Conservation (phyloP, 1,284 basidiomycete species). For the Leccinum pachyderme region DNA sequence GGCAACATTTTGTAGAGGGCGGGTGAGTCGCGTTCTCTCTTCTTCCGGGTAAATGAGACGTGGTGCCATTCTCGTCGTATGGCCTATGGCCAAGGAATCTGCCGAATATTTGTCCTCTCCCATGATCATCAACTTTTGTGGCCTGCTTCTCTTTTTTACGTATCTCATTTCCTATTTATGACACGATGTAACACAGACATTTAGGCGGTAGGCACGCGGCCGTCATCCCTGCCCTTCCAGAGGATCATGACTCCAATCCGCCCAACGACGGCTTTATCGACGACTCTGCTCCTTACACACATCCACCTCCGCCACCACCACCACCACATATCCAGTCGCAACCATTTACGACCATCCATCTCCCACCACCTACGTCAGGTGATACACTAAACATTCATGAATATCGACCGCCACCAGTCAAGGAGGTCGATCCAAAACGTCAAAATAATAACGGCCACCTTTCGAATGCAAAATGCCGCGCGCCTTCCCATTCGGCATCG, state of each 20-base stretch:
- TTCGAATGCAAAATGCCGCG: constrained; percentile 11
- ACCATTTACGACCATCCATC: constrained; percentile 20
- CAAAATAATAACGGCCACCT: constrained; percentile 13
- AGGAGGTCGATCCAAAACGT: constrained; percentile 23
- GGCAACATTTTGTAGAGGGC: constrained; percentile 79
- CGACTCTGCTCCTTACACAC: constrained; percentile 24
- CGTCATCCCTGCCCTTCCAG: constrained; percentile 71
- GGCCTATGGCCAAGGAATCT: constrained; percentile 13
- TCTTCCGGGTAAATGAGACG: constrained; percentile 9
- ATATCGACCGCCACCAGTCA: constrained; percentile 29
- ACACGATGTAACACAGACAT: constrained; percentile 47
- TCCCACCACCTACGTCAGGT: constrained; percentile 25
- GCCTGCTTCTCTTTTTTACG: constrained; percentile 21
- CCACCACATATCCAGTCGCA: constrained; percentile 23
- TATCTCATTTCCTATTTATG: constrained; percentile 32
- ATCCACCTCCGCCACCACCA: constrained; percentile 16
- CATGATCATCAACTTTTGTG: constrained; percentile 16
- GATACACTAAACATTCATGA: constrained; percentile 35
- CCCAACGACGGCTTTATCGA: constrained; percentile 35
- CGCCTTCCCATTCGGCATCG: constrained; percentile 19
- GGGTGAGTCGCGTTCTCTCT: constrained; percentile 52
- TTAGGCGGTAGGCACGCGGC: constrained; percentile 75
- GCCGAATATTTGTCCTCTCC: constrained; percentile 6
- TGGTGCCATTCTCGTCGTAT: constrained; percentile 7
- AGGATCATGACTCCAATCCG: constrained; percentile 57